A percentile compares a stretch with the other conserved stretches of the same genome.
Evolutionary conservation across 73 alveolate species (phyloP).

Genomic region (Paramecium octaurelia): DNA sequence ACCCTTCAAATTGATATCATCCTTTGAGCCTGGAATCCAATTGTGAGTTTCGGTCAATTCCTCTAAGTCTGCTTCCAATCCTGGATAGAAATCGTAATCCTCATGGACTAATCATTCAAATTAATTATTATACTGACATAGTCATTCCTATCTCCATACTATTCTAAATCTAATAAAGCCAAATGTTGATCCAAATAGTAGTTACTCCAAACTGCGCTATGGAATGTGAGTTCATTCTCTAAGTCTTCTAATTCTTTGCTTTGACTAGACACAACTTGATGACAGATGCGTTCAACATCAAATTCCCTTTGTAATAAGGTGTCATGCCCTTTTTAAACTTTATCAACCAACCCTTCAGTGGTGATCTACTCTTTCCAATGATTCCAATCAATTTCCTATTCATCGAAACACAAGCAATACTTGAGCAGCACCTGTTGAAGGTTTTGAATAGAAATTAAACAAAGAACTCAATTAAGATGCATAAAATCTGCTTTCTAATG

Average conservation of each 20-base stretch:
- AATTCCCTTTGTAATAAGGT: conserved; percentile 36
- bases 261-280: conserved; percentile 54
- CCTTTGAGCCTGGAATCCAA: conserved; percentile 66
- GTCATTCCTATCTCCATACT: conserved; percentile 47
- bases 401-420: not conserved
- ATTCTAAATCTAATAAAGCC: conserved; percentile 55
- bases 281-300: conserved; percentile 58
- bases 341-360: conserved; percentile 60
- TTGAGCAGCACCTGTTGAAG: not conserved
- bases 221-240: conserved; percentile 57
- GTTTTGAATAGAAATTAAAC: conserved; percentile 58
- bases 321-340: conserved; percentile 53
- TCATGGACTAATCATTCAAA: conserved; percentile 38
- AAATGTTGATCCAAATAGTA: conserved; percentile 52
- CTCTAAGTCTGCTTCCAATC: conserved; percentile 55
- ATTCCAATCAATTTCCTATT: conserved; percentile 47
- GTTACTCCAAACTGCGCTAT: conserved; percentile 62
- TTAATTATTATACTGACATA: not conserved
- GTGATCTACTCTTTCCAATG: conserved; percentile 52
- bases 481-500: conserved; percentile 52
- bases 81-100: conserved; percentile 59
- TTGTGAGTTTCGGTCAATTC: conserved; percentile 61
- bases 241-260: conserved; percentile 58
- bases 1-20: conserved; percentile 59
- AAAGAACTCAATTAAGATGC: conserved; percentile 56